phyloP scores from a whole-genome alignment of 179 eudicot species.

The Drosera spatulata region DNA sequence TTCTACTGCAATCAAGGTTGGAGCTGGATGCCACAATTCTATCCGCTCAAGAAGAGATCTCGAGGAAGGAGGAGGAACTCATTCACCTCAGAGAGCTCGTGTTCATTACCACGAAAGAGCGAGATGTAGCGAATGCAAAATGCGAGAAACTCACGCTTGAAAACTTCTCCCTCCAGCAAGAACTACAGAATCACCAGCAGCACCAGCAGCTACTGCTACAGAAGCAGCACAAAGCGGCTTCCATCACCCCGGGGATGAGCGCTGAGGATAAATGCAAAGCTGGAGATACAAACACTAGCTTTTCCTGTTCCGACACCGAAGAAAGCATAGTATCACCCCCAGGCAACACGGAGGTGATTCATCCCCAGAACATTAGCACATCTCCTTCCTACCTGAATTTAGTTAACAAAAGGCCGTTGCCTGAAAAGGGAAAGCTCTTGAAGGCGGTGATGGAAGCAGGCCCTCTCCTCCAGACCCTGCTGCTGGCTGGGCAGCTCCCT shows the following conservation, averaged over 20 bases:
- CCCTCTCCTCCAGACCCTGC: slow-evolving; percentile 79
- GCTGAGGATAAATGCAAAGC: slow-evolving; percentile 28
- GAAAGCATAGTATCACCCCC: slow-evolving; percentile 18
- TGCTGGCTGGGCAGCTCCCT: slow-evolving; percentile 86
- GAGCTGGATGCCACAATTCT: slow-evolving; percentile 68
- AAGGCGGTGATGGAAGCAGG: slow-evolving; percentile 92
- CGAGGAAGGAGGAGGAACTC: slow-evolving; percentile 71
- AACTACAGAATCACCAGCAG: slow-evolving; percentile 17
- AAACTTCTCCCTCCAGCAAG: slow-evolving; percentile 35
- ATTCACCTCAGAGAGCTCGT: slow-evolving; percentile 41
- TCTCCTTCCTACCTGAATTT: slow-evolving; percentile 13
- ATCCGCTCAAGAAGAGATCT: slow-evolving; percentile 60
- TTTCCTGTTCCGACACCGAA: slow-evolving; percentile 18
- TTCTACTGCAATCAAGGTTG: slow-evolving; percentile 56
- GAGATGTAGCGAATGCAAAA: slow-evolving; percentile 60
- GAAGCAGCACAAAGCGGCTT: slow-evolving; percentile 2
- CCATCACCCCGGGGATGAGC: slow-evolving; percentile 17
- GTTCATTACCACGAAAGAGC: slow-evolving; percentile 43
- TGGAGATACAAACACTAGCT: slow-evolving; percentile 9
- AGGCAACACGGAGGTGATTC: not conserved
- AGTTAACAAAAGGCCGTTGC: slow-evolving; percentile 39
- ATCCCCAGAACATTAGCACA: not conserved
- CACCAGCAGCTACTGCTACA: slow-evolving; percentile 1
- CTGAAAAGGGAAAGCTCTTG: slow-evolving; percentile 78
- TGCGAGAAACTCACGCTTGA: slow-evolving; percentile 39